These are phyloP conservation scores for Coniochaeta hoffmannii DNA, from an alignment of 2,329 filamentous ascomycete genomes.

Conservation along the genomic window DNA sequence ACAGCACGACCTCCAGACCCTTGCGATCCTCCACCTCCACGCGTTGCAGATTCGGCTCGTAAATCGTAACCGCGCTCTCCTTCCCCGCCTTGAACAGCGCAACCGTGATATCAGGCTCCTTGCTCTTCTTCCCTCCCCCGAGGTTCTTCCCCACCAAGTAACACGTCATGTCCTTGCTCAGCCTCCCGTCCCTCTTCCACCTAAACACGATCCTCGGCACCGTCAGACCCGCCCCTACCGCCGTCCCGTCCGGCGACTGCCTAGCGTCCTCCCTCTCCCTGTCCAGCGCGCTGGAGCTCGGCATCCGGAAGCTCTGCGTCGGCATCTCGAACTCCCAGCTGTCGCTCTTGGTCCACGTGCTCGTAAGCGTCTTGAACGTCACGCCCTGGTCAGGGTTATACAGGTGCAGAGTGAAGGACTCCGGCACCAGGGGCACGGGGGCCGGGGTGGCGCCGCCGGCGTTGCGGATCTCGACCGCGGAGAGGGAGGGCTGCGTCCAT, in stretches of 20 bases:
- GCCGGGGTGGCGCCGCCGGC: constrained; percentile 34
- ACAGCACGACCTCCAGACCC: constrained; percentile 76
- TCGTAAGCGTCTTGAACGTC: constrained; percentile 59
- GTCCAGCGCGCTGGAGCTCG: constrained; percentile 73
- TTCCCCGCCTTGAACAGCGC: constrained; percentile 69
- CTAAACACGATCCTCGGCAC: constrained; percentile 75
- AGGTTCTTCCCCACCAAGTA: constrained; percentile 74
- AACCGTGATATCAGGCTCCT: constrained; percentile 93
- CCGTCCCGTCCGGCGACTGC: not conserved
- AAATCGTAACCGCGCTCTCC: constrained; percentile 67
- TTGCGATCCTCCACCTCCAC: constrained; percentile 93
- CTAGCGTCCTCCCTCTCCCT: constrained; percentile 50
- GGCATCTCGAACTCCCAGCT: constrained; percentile 93
- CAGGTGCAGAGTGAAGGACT: constrained; percentile 74
- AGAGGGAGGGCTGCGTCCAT: constrained; percentile 77
- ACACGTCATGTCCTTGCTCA: constrained; percentile 84
- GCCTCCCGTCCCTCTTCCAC: constrained; percentile 82
- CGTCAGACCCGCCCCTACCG: constrained; percentile 28
- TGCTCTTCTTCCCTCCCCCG: constrained; percentile 62
- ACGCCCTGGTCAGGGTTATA: constrained; percentile 91
- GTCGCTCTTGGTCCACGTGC: constrained; percentile 72
- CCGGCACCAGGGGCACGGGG: constrained; percentile 66
- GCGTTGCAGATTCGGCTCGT: constrained; percentile 84
- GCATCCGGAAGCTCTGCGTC: constrained; percentile 72
- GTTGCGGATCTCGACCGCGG: constrained; percentile 71